These are phyloP conservation scores for Aspergillus piperis DNA, from an alignment of 2,329 filamentous ascomycete species.

Conservation along the genomic window DNA sequence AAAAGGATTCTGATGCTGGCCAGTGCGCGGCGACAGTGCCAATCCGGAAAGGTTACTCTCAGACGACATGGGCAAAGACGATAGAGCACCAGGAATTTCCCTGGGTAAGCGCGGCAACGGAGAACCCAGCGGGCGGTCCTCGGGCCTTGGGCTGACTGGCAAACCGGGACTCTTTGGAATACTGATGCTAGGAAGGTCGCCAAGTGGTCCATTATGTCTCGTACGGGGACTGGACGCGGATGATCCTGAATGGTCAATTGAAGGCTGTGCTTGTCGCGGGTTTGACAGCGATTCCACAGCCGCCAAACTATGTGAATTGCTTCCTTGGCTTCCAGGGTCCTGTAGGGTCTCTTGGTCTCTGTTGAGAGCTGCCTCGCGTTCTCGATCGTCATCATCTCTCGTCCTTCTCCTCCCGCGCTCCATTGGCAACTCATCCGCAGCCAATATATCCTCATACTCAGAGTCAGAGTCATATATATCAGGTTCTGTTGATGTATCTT, in stretches of 20 bases:
- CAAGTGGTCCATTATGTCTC: conserved; percentile 25
- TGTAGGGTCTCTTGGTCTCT: conserved; percentile 65
- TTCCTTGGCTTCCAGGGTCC: conserved; percentile 42
- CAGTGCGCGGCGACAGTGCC: conserved; percentile 70
- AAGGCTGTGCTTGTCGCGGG: conserved; percentile 55
- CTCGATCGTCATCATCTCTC: conserved; percentile 80
- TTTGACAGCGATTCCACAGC: conserved; percentile 21
- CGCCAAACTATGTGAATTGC: not conserved
- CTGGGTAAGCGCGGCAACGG: conserved; percentile 60
- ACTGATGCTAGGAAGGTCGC: conserved; percentile 45
- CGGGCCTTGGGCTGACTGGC: conserved; percentile 62
- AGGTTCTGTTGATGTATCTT: conserved; percentile 44
- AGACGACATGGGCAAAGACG: conserved; percentile 70
- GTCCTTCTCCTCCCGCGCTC: conserved; percentile 78
- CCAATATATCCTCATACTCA: conserved; percentile 78
- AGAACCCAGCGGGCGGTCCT: conserved; percentile 61
- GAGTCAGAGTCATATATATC: conserved; percentile 69
- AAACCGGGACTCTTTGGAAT: conserved; percentile 64
- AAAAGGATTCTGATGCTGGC: conserved; percentile 71
- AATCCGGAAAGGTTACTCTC: conserved; percentile 52
- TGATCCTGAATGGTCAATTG: conserved; percentile 30
- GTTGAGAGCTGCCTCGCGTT: conserved; percentile 68
- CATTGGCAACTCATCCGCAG: conserved; percentile 64
- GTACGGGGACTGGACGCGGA: conserved; percentile 31
- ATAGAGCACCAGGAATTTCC: conserved; percentile 50